Base-by-base conservation (phyloP, 164 flowering plant genomes). In the Chimonanthus salicifolius region DNA sequence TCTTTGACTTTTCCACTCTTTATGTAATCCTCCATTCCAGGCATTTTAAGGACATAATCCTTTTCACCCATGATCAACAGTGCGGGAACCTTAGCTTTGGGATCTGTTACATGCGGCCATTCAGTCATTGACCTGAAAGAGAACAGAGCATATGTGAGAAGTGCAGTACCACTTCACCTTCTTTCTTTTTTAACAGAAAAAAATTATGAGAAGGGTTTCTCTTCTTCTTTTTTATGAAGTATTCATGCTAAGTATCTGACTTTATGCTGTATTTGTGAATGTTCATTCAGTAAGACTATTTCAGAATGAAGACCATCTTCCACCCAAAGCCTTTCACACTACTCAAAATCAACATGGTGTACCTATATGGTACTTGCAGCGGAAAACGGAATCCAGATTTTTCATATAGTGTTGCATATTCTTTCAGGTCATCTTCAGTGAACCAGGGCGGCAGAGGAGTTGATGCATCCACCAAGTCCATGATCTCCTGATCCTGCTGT, bases 401-500 rank as follows among this genome's bases (percentile, higher is more conserved):
- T 72, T 87, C 80, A 49, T 87, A 86, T 15, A 82, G 64, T 5
- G 71, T 49, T 67, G 80, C 84, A 70, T 87, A 86, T 49, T n/a
- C 74, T 10, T 75, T 20, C 0, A 88, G 82, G 71, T 88, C 90
- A 64, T 87, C 84, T 47, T 88, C 89, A 9, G 80, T 82, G 71
- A 88, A 86, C 88, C 89, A 86, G 3, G 79, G 65, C 3, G 89
- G 89, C 10, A 88, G 74, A 65, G 89, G 90, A 50, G 87, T 77
- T 49, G 85, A 80, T 69, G 84, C 79, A 46, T 84, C 78, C 7
- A 85, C 87, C 78, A 88, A 73, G 85, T 87, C 92, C 88, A 88
- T 81, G 63, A 88, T 81, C 68, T 87, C 88, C 76, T 85, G 76
- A 16, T 78, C 78, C 13, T 84, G 86, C 0, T 47, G 58, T 1